Base-by-base conservation (phyloP, 2,329 filamentous ascomycete genomes). In the Exophiala aquamarina region DNA sequence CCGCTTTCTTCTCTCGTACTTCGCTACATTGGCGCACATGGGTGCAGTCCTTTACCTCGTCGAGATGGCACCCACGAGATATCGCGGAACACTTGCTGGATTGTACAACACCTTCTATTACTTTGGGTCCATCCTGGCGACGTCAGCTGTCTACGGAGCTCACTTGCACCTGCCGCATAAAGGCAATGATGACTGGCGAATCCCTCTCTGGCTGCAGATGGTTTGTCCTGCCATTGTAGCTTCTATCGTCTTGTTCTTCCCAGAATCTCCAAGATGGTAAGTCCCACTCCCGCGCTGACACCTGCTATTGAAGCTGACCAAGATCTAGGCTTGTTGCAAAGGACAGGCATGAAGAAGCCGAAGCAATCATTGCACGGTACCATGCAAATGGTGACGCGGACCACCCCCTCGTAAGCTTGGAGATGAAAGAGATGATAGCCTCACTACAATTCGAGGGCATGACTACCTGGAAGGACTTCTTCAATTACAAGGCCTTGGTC, bases 201-300 rank as follows among this genome's bases (percentile, higher is more conserved):
- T 86, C 50, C 82, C 81, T 0, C 75, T 86, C 33, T 80, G 81
- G 0, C 82, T 84, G 60, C 83, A 86, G 57, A 84, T 84, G 36
- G 64, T 83, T 0, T 80, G 81, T 1, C 74, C 84, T 0, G 49
- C 83, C 1, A 44, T 78, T 1, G 70, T 85, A 0, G 68, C 84
- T 44, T 54, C 57, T 1, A 59, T 72, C 3, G 74, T 84, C 20
- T 81, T 78, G 72, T 73, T 82, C 55, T 66, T 84, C 1, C 81
- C 82, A 0, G 81, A 85, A 58, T 81, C 66, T 33, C 66, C 78
- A 3, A 82, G 82, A 2, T 84, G 23, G 23, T 26, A 11, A 26
- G 23, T 26, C 6, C 6, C 6, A 26, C 23, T 11, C 23, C 11
- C 11, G 6, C 23, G 11, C 23, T n/a, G 11, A 26, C 11, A 26